Conservation (phyloP, 2,329 filamentous ascomycete species). For the Hypoxylon sp. region DNA sequence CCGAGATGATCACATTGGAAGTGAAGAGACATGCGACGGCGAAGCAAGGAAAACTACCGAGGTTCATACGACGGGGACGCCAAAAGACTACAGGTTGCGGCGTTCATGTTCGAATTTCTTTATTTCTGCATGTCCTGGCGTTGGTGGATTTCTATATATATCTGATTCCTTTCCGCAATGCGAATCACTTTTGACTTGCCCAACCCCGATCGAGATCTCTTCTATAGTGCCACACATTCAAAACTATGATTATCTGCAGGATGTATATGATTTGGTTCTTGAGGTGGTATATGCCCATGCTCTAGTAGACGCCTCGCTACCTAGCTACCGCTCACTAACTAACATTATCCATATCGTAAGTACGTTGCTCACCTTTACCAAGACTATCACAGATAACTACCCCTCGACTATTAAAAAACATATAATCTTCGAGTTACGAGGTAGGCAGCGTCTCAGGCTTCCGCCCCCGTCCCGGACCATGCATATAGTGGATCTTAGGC, state of each 20-base stretch:
- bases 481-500: conserved; percentile 49
- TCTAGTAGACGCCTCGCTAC: conserved; percentile 9
- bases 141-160: conserved; percentile 47
- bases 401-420: background rate
- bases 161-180: conserved; percentile 29
- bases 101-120: conserved; percentile 46
- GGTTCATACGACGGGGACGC: conserved; percentile 36
- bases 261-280: background rate
- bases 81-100: conserved; percentile 46
- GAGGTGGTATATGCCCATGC: background rate
- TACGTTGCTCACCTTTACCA: background rate
- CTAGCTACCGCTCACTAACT: background rate
- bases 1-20: conserved; percentile 5
- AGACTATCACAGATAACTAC: background rate
- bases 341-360: background rate
- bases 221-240: conserved; percentile 7
- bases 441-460: conserved; percentile 33
- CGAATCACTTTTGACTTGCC: conserved; percentile 21
- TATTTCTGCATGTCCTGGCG: conserved; percentile 53
- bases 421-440: background rate
- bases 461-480: conserved; percentile 47
- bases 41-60: conserved; percentile 3
- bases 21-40: background rate
- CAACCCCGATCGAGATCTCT: background rate
- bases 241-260: conserved; percentile 20